Evolutionary conservation across 495 filamentous ascomycete genomes (phyloP).

Genomic region (Wilcoxina mikolae): DNA sequence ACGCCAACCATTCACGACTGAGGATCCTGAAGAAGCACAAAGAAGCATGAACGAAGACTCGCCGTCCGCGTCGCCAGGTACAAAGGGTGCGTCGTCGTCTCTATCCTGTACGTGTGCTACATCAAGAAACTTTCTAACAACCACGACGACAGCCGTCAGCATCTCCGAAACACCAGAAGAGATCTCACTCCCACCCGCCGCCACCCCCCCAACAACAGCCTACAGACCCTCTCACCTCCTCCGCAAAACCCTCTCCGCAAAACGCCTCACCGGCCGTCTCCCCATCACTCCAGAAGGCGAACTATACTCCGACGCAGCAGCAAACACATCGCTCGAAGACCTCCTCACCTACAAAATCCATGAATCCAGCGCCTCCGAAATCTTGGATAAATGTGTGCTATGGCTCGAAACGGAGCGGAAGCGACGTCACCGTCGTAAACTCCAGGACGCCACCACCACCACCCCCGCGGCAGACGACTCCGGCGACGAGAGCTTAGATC

Average conservation of each 20-base stretch:
- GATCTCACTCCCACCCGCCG: neutral
- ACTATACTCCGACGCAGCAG: neutral
- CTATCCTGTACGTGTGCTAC: neutral
- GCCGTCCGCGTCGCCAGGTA: neutral
- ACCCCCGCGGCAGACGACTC: neutral
- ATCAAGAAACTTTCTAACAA: neutral
- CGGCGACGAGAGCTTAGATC: conserved; percentile 1
- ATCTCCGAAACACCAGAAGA: conserved; percentile 1
- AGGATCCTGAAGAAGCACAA: neutral
- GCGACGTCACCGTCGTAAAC: neutral
- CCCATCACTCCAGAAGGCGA: neutral
- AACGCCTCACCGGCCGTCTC: conserved; percentile 15
- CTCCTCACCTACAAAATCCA: neutral
- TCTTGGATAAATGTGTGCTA: neutral
- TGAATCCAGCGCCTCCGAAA: neutral
- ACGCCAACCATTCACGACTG: conserved; percentile 1
- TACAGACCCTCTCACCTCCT: conserved; percentile 7
- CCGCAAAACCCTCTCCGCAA: conserved; percentile 11
- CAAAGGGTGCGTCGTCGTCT: neutral
- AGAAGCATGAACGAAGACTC: too few species aligned
- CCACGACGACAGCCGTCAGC: neutral
- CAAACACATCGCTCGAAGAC: neutral
- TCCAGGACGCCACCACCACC: neutral
- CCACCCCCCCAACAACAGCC: conserved; percentile 2
- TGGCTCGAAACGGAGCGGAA: conserved; percentile 1